Conservation (phyloP, 176 grass and related monocot genomes). For the Lolium perenne region DNA sequence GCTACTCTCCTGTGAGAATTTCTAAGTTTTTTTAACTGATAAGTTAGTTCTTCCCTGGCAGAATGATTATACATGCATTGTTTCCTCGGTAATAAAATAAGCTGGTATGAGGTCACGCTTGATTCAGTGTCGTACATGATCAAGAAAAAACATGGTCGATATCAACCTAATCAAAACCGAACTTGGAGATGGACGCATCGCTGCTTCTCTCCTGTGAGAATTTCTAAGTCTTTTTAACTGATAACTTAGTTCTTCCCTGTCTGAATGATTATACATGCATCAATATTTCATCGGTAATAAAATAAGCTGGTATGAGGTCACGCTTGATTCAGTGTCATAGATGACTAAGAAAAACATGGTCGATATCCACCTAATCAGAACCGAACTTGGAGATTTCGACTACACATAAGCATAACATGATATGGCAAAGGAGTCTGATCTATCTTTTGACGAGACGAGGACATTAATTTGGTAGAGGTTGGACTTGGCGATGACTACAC, state of each 20-base stretch:
- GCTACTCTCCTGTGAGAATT: neutral
- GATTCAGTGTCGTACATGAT: neutral
- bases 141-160: neutral
- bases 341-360: neutral
- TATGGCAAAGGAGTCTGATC: too few relatives aligned
- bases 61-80: neutral
- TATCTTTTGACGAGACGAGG: too few relatives aligned
- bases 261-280: neutral
- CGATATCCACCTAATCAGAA: too few relatives aligned
- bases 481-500: too few relatives aligned
- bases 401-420: neutral
- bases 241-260: neutral
- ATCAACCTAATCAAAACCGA: too few relatives aligned
- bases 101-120: neutral
- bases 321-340: neutral
- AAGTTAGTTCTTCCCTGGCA: neutral
- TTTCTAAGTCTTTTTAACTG: neutral
- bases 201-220: neutral
- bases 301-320: neutral
- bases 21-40: neutral
- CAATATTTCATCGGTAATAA: neutral
- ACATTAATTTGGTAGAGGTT: too few relatives aligned
- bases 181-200: neutral
- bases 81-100: neutral
- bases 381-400: too few relatives aligned